Conservation (phyloP, 495 filamentous ascomycete genomes). For the Poronia punctata region DNA sequence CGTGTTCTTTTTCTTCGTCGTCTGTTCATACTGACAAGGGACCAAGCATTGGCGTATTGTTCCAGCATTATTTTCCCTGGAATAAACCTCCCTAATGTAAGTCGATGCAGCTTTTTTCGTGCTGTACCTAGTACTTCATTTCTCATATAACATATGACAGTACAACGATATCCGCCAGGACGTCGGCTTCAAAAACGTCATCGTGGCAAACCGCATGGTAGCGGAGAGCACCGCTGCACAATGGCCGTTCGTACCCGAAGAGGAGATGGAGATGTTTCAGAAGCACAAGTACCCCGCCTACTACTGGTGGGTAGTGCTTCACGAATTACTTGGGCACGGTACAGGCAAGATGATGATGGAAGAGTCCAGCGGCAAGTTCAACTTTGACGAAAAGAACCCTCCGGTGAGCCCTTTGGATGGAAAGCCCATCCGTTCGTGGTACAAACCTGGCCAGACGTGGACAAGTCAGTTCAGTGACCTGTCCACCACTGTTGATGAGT, state of each 20-base stretch:
- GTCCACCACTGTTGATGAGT: slow-evolving; percentile 43
- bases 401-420: slow-evolving; percentile 39
- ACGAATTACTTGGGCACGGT: slow-evolving; percentile 43
- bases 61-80: slow-evolving; percentile 37
- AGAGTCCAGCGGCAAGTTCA: slow-evolving; percentile 28
- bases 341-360: slow-evolving; percentile 29
- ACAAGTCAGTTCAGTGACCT: slow-evolving; percentile 38
- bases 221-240: slow-evolving; percentile 28
- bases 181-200: slow-evolving; percentile 43
- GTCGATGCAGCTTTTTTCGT: slow-evolving; percentile 7
- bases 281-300: slow-evolving; percentile 33
- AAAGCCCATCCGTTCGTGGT: slow-evolving; percentile 37
- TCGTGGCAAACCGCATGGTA: slow-evolving; percentile 39
- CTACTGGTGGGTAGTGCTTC: slow-evolving; percentile 36
- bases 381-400: slow-evolving; percentile 37
- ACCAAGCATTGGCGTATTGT: slow-evolving; percentile 38
- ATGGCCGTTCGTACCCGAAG: slow-evolving; percentile 30
- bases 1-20: too few species aligned
- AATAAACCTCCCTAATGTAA: slow-evolving; percentile 38
- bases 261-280: slow-evolving; percentile 30
- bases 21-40: too few species aligned
- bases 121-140: background rate
- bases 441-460: slow-evolving; percentile 43
- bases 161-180: slow-evolving; percentile 43
- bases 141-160: slow-evolving; percentile 13